Conservation (phyloP, 2,329 filamentous ascomycete species). For the Ceratocystis eucalypticola region DNA sequence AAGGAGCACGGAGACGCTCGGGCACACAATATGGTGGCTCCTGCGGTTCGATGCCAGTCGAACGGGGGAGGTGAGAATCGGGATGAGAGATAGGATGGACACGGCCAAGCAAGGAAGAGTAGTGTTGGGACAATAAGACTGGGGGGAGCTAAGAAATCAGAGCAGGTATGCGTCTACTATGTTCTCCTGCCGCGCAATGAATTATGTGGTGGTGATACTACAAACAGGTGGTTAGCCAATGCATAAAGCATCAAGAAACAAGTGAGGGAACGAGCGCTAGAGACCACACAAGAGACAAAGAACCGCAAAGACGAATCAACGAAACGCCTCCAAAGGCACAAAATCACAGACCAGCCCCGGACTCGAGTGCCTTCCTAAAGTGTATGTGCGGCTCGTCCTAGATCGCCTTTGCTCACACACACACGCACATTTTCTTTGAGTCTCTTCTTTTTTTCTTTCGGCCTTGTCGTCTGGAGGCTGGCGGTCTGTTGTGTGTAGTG, state of each 20-base stretch:
- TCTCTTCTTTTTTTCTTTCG: neutral
- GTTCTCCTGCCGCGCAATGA: no score
- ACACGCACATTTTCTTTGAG: neutral
- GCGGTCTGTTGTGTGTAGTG: neutral
- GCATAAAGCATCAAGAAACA: neutral
- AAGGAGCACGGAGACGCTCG: slow-evolving; percentile 7
- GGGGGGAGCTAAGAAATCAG: neutral
- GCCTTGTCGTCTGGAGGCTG: neutral
- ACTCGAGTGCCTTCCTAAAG: slow-evolving; percentile 1
- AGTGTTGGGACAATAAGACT: neutral
- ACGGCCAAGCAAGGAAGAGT: neutral
- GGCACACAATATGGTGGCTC: slow-evolving; percentile 4
- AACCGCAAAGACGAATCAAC: neutral
- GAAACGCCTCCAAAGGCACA: neutral
- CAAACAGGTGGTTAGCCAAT: neutral
- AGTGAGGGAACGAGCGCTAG: neutral
- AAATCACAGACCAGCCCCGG: neutral
- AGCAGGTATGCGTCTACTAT: neutral
- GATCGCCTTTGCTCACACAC: neutral
- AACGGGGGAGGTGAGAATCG: slow-evolving; percentile 12
- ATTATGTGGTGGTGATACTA: neutral
- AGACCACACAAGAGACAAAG: neutral
- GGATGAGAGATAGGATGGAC: neutral
- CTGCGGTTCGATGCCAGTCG: slow-evolving; percentile 8
- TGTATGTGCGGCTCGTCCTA: slow-evolving; percentile 3